phyloP scores from a whole-genome alignment of 305 asterid species.

The Fraxinus platypoda region DNA sequence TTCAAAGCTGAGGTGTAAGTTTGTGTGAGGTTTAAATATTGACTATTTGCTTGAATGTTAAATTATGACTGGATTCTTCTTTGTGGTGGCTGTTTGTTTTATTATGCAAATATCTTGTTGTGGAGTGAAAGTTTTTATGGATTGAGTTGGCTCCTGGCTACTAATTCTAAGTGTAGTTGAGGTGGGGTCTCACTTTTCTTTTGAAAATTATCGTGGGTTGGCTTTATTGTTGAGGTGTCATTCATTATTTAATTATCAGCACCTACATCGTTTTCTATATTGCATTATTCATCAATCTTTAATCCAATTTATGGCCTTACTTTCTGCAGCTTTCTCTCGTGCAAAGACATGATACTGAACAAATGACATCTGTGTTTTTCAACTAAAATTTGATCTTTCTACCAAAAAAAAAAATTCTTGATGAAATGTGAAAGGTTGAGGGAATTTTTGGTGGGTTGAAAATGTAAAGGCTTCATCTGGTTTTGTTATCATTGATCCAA shows the following conservation, averaged over 20 bases:
- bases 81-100: neutral
- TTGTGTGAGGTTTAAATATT: neutral
- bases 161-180: neutral
- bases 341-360: neutral
- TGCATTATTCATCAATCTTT: neutral
- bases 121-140: neutral
- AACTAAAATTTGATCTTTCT: neutral
- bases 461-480: neutral
- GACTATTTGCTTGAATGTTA: neutral
- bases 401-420: neutral
- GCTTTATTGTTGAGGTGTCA: constrained; percentile 27
- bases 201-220: constrained; percentile 21
- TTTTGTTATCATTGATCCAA: neutral
- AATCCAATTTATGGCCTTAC: neutral
- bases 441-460: neutral
- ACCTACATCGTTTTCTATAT: neutral
- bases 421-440: neutral
- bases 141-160: neutral
- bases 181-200: constrained; percentile 20
- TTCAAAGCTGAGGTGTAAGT: neutral
- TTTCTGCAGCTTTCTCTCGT: neutral
- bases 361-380: neutral
- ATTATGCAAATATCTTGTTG: neutral
- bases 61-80: neutral
- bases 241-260: constrained; percentile 11